Conservation (phyloP, 768 basidiomycete species). For the Kockovaella imperatae region DNA sequence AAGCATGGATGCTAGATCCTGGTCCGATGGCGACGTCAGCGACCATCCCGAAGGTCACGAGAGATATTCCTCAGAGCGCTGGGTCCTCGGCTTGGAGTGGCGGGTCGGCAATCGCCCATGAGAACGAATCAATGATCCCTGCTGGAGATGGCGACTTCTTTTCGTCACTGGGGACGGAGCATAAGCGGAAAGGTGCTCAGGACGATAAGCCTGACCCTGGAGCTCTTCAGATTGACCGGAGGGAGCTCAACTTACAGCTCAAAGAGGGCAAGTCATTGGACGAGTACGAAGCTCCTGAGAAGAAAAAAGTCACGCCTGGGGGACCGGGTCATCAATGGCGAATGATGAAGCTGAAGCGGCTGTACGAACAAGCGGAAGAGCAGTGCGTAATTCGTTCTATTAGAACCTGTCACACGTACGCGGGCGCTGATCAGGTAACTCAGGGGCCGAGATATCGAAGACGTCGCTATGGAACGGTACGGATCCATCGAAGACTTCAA, state of each 20-base stretch:
- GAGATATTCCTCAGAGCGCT: slow-evolving; percentile 27
- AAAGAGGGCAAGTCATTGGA: slow-evolving; percentile 50
- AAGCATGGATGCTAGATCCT: slow-evolving; percentile 79
- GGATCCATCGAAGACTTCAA: slow-evolving; percentile 76
- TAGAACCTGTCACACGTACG: neutral
- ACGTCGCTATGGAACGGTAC: slow-evolving; percentile 82
- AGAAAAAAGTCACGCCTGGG: slow-evolving; percentile 58
- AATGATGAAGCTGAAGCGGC: slow-evolving; percentile 88
- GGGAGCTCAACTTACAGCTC: slow-evolving; percentile 45
- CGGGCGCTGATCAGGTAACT: neutral
- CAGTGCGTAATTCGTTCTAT: slow-evolving; percentile 47
- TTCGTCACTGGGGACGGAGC: slow-evolving; percentile 73
- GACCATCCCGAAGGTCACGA: slow-evolving; percentile 3
- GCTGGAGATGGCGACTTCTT: slow-evolving; percentile 77
- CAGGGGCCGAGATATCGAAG: slow-evolving; percentile 38
- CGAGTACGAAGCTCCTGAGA: slow-evolving; percentile 49
- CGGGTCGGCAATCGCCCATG: slow-evolving; percentile 43
- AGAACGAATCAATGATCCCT: slow-evolving; percentile 47
- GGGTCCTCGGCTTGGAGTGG: slow-evolving; percentile 6
- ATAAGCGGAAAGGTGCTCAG: slow-evolving; percentile 50
- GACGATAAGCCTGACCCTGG: slow-evolving; percentile 61
- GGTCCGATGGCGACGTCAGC: slow-evolving; percentile 36
- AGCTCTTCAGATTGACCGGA: slow-evolving; percentile 51
- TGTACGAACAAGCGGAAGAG: slow-evolving; percentile 84
- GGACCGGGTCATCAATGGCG: slow-evolving; percentile 93